Conservation (phyloP, 768 basidiomycete genomes). For the Boletus subcaerulescens region DNA sequence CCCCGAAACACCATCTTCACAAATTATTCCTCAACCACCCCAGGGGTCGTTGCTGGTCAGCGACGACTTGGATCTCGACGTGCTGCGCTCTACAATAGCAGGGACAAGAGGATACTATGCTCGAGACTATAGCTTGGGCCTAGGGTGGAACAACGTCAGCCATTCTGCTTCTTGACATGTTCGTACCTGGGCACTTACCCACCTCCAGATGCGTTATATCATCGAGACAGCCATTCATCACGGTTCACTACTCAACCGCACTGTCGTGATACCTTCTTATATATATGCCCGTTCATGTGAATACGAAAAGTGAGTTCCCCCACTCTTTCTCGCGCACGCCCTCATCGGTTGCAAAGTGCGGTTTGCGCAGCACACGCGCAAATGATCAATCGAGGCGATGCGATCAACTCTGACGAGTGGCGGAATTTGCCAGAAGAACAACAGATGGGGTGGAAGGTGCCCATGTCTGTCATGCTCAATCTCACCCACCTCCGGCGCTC, state of each 20-base stretch:
- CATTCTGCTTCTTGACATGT: neutral
- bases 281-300: conserved; percentile 47
- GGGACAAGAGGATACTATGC: conserved; percentile 42
- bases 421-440: conserved; percentile 34
- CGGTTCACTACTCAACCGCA: conserved; percentile 42
- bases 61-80: conserved; percentile 30
- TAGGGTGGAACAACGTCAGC: conserved; percentile 50
- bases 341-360: conserved; percentile 17
- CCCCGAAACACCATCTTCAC: neutral
- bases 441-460: conserved; percentile 37
- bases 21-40: neutral
- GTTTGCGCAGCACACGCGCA: conserved; percentile 40
- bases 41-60: conserved; percentile 13
- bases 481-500: conserved; percentile 37
- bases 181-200: neutral
- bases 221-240: conserved; percentile 45
- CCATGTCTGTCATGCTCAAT: conserved; percentile 41
- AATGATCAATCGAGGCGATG: conserved; percentile 47
- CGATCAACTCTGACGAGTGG: conserved; percentile 42
- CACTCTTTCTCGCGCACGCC: neutral
- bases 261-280: conserved; percentile 42
- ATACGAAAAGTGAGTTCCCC: conserved; percentile 20
- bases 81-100: conserved; percentile 33
- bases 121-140: conserved; percentile 41
- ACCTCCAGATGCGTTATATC: conserved; percentile 44